Base-by-base conservation (phyloP, 106 monocot species). In the Acanthochlamys bracteata region DNA sequence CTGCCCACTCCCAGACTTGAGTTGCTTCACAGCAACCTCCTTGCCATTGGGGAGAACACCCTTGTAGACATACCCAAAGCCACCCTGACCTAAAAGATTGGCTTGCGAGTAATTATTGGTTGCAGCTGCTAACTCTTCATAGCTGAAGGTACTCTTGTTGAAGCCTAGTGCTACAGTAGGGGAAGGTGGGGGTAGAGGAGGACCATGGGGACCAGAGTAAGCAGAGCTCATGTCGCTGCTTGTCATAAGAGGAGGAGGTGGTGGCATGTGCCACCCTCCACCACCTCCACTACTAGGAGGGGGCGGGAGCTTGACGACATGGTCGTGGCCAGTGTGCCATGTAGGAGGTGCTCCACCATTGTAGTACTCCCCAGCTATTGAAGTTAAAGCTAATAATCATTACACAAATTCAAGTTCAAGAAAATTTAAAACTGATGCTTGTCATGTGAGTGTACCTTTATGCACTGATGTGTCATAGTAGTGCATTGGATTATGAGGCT, bases 61-160 rank as follows among this genome's bases (percentile, higher is more conserved):
- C 69, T 81, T 93, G 76, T 86, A 77, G 20, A 93, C 89, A 59
- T 77, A 86, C 4, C 93, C 89, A 26, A 93, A 93, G 23, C 93
- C 89, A 3, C 93, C 93, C 17, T 93, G 89, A 11, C 93, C 93
- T 13, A 93, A 24, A 39, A 93, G 58, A 59, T 93, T 89, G 23
- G 60, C 71, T 21, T 74, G 72, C 1, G 81, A 67, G 79, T 86
- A 93, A 1, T 83, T 81, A 19, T 58, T 53, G 11, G 89, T 86
- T 0, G 89, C 93, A 27, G 68, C 68, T 25, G 83, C 74, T 16
- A 93, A 70, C 65, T 93, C 89, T 12, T 93, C 89, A 63, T 89
- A 86, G 53, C 64, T 76, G 79, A 93, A 77, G 40, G 74, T 75
- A 81, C 80, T 93, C 74, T 93, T 89, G 69, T 61, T 73, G 76